Conservation (phyloP, 2,329 filamentous ascomycete species). For the Blastomyces silverae region DNA sequence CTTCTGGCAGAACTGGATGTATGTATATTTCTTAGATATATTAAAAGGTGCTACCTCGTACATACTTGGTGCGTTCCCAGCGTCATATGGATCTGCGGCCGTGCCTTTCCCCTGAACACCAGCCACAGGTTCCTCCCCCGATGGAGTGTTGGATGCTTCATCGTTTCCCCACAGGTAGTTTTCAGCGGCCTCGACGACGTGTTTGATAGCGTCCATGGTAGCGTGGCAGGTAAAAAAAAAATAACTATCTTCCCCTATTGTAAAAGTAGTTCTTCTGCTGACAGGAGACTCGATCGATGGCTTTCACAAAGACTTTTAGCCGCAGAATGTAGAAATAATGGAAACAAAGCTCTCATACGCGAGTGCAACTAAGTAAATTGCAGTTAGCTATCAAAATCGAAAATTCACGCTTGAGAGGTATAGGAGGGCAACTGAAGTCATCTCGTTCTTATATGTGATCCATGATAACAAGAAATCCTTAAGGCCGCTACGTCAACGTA, state of each 20-base stretch:
- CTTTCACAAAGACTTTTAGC: neutral
- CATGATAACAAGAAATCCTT: neutral
- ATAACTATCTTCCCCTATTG: neutral
- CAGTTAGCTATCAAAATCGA: neutral
- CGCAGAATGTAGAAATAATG: neutral
- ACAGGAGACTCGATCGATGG: neutral
- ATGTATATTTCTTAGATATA: neutral
- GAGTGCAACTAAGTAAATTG: neutral
- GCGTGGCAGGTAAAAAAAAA: neutral
- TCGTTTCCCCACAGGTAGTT: constrained; percentile 46
- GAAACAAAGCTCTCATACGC: neutral
- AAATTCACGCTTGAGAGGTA: neutral
- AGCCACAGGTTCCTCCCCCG: constrained; percentile 60
- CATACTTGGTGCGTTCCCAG: constrained; percentile 65
- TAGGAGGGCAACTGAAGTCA: no score
- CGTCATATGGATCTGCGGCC: constrained; percentile 67
- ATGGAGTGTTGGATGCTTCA: constrained; percentile 21
- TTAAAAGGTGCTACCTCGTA: constrained; percentile 28
- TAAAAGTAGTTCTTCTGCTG: neutral
- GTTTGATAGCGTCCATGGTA: constrained; percentile 6
- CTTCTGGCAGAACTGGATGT: neutral
- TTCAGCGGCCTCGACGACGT: constrained; percentile 34
- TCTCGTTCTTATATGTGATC: neutral
- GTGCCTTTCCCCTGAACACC: constrained; percentile 62
- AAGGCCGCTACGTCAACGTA: neutral